Evolutionary conservation across 2,329 filamentous ascomycete genomes (phyloP).

Genomic region (Neopestalotiopsis rosae): DNA sequence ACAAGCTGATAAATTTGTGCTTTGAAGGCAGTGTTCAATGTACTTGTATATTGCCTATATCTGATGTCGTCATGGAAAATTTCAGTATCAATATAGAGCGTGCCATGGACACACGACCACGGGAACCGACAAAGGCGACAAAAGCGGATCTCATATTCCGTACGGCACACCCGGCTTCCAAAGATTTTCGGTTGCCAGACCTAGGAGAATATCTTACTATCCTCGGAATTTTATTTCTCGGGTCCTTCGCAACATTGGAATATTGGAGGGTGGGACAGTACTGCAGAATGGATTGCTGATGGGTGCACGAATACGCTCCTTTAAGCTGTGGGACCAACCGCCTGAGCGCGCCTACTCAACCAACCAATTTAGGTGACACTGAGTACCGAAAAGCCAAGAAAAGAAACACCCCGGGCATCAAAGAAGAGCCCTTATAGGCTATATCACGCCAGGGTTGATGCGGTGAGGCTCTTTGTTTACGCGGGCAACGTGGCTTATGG

Average conservation of each 20-base stretch:
- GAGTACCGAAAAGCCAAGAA: background rate
- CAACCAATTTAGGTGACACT: background rate
- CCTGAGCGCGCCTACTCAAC: too few relatives aligned
- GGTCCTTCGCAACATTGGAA: background rate
- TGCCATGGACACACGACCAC: too few relatives aligned
- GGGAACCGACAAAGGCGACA: too few relatives aligned
- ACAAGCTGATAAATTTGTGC: too few relatives aligned
- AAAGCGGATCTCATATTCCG: too few relatives aligned
- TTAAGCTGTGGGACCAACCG: background rate
- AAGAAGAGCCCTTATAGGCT: background rate
- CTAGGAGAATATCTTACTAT: background rate
- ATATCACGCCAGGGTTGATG: background rate
- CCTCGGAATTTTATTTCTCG: background rate
- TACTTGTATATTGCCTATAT: too few relatives aligned
- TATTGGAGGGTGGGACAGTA: background rate
- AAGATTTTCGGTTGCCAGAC: too few relatives aligned
- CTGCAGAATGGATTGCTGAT: background rate
- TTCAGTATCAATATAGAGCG: too few relatives aligned
- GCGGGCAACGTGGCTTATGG: background rate
- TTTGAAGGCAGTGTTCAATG: too few relatives aligned
- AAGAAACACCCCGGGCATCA: background rate
- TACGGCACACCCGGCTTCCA: too few relatives aligned
- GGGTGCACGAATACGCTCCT: background rate
- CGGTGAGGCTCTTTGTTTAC: background rate
- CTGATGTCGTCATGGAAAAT: too few relatives aligned